These are phyloP conservation scores for Didymella arachidicola DNA, from an alignment of 2,329 filamentous ascomycete genomes.

Conservation along the genomic window DNA sequence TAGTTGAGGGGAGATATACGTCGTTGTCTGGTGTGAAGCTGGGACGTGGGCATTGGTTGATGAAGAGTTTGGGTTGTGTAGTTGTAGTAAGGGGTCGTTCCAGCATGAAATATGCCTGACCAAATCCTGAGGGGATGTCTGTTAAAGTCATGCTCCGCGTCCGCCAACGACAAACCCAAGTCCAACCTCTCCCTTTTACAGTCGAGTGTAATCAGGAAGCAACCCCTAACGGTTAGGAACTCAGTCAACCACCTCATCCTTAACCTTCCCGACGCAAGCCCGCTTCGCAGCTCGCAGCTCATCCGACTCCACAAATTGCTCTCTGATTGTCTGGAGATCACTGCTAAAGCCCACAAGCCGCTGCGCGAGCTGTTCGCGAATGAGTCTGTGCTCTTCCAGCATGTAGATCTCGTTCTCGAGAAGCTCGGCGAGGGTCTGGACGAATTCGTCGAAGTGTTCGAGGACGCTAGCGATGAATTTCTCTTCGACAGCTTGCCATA, in stretches of 20 bases:
- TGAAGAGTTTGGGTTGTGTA: no score
- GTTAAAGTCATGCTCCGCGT: no score
- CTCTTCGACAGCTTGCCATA: slow-evolving; percentile 5
- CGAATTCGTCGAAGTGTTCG: slow-evolving; percentile 5
- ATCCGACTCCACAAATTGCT: background rate
- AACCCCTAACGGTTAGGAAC: background rate
- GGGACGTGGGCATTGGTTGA: no score
- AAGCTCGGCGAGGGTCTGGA: background rate
- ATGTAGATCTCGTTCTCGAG: slow-evolving; percentile 11
- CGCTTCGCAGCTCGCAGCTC: slow-evolving; percentile 1
- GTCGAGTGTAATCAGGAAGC: background rate
- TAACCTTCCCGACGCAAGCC: background rate
- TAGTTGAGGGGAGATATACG: no score
- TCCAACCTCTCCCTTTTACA: no score
- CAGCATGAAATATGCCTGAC: no score
- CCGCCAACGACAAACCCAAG: no score
- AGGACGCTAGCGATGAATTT: slow-evolving; percentile 1
- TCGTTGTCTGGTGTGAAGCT: no score
- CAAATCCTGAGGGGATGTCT: no score
- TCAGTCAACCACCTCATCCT: background rate
- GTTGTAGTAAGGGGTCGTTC: no score
- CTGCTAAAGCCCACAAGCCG: slow-evolving; percentile 9
- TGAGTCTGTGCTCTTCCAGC: background rate
- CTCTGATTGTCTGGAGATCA: background rate
- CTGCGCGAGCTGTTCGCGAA: slow-evolving; percentile 5